Evolutionary conservation across 371 early-diverging fungal genomes (phyloP).

Genomic region (Mortierella sp.): DNA sequence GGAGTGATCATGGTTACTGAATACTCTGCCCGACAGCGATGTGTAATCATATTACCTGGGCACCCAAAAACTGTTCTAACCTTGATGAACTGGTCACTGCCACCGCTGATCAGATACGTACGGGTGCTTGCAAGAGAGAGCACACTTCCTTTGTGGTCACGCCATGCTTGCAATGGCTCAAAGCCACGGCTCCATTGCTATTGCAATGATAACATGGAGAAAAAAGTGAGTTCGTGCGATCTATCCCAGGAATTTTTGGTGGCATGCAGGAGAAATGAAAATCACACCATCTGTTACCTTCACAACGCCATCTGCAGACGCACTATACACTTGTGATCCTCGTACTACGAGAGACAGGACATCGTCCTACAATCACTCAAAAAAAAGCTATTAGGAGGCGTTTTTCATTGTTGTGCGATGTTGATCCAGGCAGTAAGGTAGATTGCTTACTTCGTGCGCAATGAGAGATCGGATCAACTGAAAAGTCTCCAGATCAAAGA

Average conservation of each 20-base stretch:
- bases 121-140: constrained; percentile 71
- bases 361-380: constrained; percentile 65
- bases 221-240: too few relatives aligned
- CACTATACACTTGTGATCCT: constrained; percentile 68
- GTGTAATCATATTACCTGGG: neutral
- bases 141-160: constrained; percentile 72
- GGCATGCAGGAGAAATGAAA: constrained; percentile 9
- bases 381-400: neutral
- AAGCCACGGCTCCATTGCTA: constrained; percentile 79
- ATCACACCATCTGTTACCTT: constrained; percentile 62
- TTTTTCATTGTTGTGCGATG: neutral
- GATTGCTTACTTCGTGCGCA: constrained; percentile 66
- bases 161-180: constrained; percentile 68
- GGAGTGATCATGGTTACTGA: neutral
- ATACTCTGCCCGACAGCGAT: neutral
- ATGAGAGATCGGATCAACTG: constrained; percentile 76
- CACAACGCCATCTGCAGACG: constrained; percentile 81
- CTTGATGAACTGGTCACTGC: constrained; percentile 76
- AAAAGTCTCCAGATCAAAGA: constrained; percentile 86
- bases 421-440: neutral
- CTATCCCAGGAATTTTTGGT: too few relatives aligned
- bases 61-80: constrained; percentile 26
- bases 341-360: constrained; percentile 68
- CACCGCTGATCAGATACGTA: constrained; percentile 71
- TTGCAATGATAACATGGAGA: neutral